phyloP scores from a whole-genome alignment of 1,284 basidiomycete species.

The Malassezia cuniculi region DNA sequence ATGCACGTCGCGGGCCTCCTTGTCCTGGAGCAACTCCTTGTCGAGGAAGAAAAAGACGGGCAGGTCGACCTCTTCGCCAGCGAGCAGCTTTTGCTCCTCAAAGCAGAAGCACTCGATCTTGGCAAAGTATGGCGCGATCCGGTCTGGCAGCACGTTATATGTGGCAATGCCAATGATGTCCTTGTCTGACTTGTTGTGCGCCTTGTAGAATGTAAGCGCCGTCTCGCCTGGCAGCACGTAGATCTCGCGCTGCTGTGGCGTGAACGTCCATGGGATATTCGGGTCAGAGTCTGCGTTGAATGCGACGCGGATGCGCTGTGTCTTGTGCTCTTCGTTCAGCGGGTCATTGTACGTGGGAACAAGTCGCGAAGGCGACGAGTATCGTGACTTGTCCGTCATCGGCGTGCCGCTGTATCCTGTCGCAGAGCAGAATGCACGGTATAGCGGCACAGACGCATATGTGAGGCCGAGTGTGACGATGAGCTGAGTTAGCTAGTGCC shows the following conservation, averaged over 20 bases:
- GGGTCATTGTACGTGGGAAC: conserved; percentile 32
- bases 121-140: conserved; percentile 96
- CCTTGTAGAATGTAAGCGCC: conserved; percentile 88
- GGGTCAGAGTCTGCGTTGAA: conserved; percentile 88
- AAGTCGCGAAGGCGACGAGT: conserved; percentile 21
- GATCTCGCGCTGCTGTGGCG: conserved; percentile 77
- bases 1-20: conserved; percentile 67
- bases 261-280: conserved; percentile 82
- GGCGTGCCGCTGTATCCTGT: conserved; percentile 95
- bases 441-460: conserved; percentile 91
- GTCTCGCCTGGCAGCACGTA: conserved; percentile 89
- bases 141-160: conserved; percentile 85
- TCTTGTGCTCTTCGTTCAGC: conserved; percentile 5
- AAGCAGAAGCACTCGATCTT: conserved; percentile 99
- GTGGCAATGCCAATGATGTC: conserved; percentile 98
- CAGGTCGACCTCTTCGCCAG: conserved; percentile 93
- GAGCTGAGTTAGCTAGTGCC: conserved; percentile 42
- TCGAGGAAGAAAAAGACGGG: conserved; percentile 98
- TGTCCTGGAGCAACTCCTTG: conserved; percentile 85
- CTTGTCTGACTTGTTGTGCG: conserved; percentile 67
- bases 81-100: conserved; percentile 89
- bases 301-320: conserved; percentile 63
- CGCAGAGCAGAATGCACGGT: conserved; percentile 91
- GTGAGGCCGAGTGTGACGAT: conserved; percentile 68
- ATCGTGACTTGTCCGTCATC: conserved; percentile 51